A percentile compares a stretch with the other conserved stretches of the same genome.
These are phyloP conservation scores for Vigna mungo DNA, from an alignment of 306 rosid genomes.

Conservation along the genomic window DNA sequence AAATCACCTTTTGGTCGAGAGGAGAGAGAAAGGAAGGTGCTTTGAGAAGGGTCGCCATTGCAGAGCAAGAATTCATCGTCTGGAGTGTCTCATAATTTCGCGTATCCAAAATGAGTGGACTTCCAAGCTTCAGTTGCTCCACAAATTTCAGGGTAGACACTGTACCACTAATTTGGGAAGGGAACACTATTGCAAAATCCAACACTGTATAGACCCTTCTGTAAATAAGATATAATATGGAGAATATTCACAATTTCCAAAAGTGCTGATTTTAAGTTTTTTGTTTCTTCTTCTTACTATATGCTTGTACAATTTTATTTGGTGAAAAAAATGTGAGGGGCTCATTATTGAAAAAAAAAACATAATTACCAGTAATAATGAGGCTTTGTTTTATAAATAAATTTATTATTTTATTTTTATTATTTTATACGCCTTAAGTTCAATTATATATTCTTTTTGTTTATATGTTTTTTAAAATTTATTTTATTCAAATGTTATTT, in stretches of 20 bases:
- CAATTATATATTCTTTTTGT: too few species aligned
- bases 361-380: too few species aligned
- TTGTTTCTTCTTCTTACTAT: not conserved
- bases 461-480: too few species aligned
- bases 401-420: too few species aligned
- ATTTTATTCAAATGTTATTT: too few species aligned
- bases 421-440: not conserved
- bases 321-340: not conserved
- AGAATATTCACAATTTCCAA: constrained; percentile 4
- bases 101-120: not conserved
- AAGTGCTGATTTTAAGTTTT: not conserved
- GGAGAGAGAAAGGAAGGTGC: constrained; percentile 49
- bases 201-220: not conserved
- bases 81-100: constrained; percentile 24
- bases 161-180: not conserved
- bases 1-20: constrained; percentile 62
- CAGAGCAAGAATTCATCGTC: constrained; percentile 38
- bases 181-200: not conserved
- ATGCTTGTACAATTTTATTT: not conserved
- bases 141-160: constrained; percentile 27
- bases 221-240: constrained; percentile 18
- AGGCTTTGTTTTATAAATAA: too few species aligned
- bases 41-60: constrained; percentile 76
- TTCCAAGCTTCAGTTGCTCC: constrained; percentile 36
- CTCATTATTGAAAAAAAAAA: not conserved